These are phyloP conservation scores for Datisca glomerata DNA, from an alignment of 306 rosid genomes.

Conservation along the genomic window DNA sequence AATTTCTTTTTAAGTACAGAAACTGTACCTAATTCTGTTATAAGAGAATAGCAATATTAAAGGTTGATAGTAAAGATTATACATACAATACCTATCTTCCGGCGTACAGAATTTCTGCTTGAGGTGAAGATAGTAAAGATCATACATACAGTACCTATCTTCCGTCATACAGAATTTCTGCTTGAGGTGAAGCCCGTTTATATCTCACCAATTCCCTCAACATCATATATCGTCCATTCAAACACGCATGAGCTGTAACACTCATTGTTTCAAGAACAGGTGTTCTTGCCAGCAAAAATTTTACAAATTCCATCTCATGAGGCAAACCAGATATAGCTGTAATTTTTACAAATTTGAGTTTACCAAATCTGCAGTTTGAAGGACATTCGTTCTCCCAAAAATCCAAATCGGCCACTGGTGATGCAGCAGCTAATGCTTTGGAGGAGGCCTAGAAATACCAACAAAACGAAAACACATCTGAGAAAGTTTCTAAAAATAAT, in stretches of 20 bases:
- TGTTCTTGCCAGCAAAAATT: conserved; percentile 52
- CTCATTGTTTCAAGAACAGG: conserved; percentile 61
- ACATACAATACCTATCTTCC: background rate
- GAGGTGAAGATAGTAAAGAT: background rate
- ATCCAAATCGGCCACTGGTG: conserved; percentile 49
- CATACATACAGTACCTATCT: conserved; percentile 18
- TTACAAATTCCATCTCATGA: conserved; percentile 70
- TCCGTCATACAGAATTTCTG: conserved; percentile 43
- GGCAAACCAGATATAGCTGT: conserved; percentile 64
- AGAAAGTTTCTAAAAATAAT: too few relatives aligned
- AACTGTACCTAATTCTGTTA: too few relatives aligned
- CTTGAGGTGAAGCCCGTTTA: conserved; percentile 63
- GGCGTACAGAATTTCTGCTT: conserved; percentile 32
- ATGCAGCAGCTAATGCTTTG: conserved; percentile 28
- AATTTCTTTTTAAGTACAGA: too few relatives aligned
- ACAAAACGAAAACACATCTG: too few relatives aligned
- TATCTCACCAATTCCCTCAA: conserved; percentile 58
- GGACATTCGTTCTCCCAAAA: conserved; percentile 55
- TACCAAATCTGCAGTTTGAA: conserved; percentile 26
- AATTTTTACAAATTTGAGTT: conserved; percentile 56
- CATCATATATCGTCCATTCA: conserved; percentile 39
- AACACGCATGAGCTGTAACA: conserved; percentile 34
- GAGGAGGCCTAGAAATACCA: conserved; percentile 87
- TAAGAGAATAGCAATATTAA: too few relatives aligned
- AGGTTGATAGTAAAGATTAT: background rate